Conservation (phyloP, 2,329 filamentous ascomycete species). For the Ascochyta rabiei region DNA sequence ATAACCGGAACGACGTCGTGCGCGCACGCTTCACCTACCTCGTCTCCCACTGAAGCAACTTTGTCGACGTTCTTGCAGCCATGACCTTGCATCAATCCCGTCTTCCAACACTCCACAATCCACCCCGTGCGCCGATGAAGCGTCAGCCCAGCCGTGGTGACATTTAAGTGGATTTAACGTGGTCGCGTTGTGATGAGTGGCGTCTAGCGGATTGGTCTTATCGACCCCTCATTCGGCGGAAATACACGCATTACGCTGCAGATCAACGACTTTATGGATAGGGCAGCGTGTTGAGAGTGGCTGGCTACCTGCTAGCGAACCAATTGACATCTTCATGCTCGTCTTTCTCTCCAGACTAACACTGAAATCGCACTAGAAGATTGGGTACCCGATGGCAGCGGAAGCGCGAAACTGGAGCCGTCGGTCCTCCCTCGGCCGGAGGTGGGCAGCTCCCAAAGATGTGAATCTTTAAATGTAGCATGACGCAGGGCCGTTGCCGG, state of each 20-base stretch:
- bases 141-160: background rate
- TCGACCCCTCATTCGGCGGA: background rate
- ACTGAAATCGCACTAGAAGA: background rate
- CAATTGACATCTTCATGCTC: background rate
- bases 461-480: slow-evolving; percentile 6
- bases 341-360: background rate
- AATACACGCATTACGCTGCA: background rate
- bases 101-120: background rate
- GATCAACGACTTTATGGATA: background rate
- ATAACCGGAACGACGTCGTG: background rate
- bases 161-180: background rate
- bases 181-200: background rate
- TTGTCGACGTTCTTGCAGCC: background rate
- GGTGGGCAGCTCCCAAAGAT: slow-evolving; percentile 2
- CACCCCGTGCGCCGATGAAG: background rate
- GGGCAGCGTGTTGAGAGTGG: background rate
- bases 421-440: slow-evolving; percentile 1
- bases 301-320: background rate
- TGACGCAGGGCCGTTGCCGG: slow-evolving; percentile 8
- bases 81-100: background rate
- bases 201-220: background rate
- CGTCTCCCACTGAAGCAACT: background rate
- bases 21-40: slow-evolving; percentile 2
- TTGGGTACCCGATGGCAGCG: background rate
- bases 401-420: background rate